Base-by-base conservation (phyloP, 805 yeast genomes). In the Kodamaea fukazawae region DNA sequence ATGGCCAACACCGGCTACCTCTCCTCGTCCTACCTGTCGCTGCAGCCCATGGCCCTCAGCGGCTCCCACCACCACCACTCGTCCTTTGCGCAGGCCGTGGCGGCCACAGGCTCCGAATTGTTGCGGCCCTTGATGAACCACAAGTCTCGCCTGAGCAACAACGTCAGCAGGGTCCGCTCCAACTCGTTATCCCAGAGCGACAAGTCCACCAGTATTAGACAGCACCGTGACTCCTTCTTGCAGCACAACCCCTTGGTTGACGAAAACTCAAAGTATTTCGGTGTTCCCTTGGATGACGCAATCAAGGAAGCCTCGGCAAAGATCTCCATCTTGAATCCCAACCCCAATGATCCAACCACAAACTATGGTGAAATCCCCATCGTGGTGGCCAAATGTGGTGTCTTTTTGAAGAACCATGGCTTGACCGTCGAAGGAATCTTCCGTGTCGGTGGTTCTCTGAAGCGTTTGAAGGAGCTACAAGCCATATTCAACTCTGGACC, bases 301-400 rank as follows among this genome's bases (percentile, higher is more conserved):
- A 72, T 91, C 35, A 62, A 73, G 25, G 75, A 81, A 44, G 96
- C 98, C 0, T 81, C 81, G 42, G 95, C 90, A 12, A 74, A 78
- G 35, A 85, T 88, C 38, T 76, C 82, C 27, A 77, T 85, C 6
- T 70, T 83, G 46, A 72, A 74, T 52, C 65, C 61, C 16, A 43
- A 42, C 23, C 57, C 71, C 51, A 60, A 76, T 32, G 78, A 79
- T 46, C 82, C 81, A 18, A 76, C 81, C 42, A 76, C 85, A 23
- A 79, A 82, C 36, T 93, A 87, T 57, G 99, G 98, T 15, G 71
- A 81, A 38, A 86, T 93, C 13, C 99, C 99, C 0, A 76, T 88
- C 12, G 84, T 93, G 10, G 95, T 93, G n/a, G 98, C 97, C 11
- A 85, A 88, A 50, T 91, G 99, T 65, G 97, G 98, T 1, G 81